A percentile compares a stretch with the other conserved stretches of the same genome.
Conservation (phyloP, 768 basidiomycete genomes). For the Pleurotus pulmonarius region DNA sequence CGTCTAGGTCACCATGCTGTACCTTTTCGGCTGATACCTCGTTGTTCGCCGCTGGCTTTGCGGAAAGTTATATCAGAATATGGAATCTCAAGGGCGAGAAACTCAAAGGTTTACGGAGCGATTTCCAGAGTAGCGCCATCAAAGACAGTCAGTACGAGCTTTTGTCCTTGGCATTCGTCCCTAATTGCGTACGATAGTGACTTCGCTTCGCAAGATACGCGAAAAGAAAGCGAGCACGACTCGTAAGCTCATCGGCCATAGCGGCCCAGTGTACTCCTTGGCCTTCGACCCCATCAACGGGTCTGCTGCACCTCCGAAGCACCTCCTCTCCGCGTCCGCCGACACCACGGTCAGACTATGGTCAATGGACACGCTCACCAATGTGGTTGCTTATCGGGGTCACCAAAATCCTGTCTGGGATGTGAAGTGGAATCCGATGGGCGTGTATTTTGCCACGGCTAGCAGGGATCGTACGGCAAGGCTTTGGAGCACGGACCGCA, state of each 20-base stretch:
- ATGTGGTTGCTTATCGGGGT: slow-evolving; percentile 90
- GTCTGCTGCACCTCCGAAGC: slow-evolving; percentile 79
- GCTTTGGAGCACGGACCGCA: slow-evolving; percentile 93
- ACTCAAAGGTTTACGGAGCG: slow-evolving; percentile 70
- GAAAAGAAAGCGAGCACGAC: slow-evolving; percentile 84
- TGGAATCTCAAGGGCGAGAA: slow-evolving; percentile 96
- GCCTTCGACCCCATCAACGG: slow-evolving; percentile 91
- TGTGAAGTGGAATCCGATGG: slow-evolving; percentile 97
- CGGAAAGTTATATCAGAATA: slow-evolving; percentile 90
- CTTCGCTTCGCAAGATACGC: slow-evolving; percentile 59
- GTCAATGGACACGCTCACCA: slow-evolving; percentile 94
- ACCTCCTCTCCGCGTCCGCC: slow-evolving; percentile 88
- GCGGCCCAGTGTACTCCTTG: slow-evolving; percentile 92
- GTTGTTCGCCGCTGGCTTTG: slow-evolving; percentile 91
- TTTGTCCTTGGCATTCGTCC: neutral
- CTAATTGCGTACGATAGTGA: slow-evolving; percentile 32
- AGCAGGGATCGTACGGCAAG: slow-evolving; percentile 93
- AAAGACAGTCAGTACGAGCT: slow-evolving; percentile 57
- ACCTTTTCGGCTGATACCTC: slow-evolving; percentile 90
- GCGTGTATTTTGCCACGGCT: slow-evolving; percentile 96
- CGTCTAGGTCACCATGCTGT: slow-evolving; percentile 71
- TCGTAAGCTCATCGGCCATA: slow-evolving; percentile 95
- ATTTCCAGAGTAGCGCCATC: slow-evolving; percentile 63
- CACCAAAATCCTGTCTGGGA: slow-evolving; percentile 99
- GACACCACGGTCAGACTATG: slow-evolving; percentile 90